Conservation (phyloP, 768 basidiomycete species). For the Multifurca ochricompacta region DNA sequence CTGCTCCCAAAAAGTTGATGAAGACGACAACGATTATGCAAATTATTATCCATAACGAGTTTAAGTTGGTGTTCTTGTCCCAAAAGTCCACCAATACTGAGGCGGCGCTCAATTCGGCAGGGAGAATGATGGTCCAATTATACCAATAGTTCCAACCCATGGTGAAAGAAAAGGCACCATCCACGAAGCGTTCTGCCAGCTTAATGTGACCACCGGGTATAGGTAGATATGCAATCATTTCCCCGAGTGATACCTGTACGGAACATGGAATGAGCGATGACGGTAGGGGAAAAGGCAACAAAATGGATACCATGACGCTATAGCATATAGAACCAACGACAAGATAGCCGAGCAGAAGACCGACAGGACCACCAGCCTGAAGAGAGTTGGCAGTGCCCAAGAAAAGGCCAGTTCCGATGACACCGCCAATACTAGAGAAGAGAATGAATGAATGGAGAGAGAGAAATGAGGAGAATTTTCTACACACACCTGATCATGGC, state of each 20-base stretch:
- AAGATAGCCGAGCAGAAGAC: conserved; percentile 64
- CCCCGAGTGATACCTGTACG: conserved; percentile 52
- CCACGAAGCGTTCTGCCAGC: conserved; percentile 73
- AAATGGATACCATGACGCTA: conserved; percentile 51
- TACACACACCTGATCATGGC: conserved; percentile 77
- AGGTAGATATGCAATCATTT: conserved; percentile 73
- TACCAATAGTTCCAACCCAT: conserved; percentile 49
- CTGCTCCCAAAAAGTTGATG: conserved; percentile 20
- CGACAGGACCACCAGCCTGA: conserved; percentile 60
- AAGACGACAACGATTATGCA: conserved; percentile 41
- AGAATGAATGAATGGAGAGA: conserved; percentile 1
- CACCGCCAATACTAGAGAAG: conserved; percentile 30
- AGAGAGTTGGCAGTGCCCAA: conserved; percentile 43
- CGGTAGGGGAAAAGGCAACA: not conserved
- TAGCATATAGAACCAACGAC: conserved; percentile 61
- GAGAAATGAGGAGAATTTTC: conserved; percentile 1
- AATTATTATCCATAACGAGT: conserved; percentile 46
- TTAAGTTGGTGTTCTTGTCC: conserved; percentile 26
- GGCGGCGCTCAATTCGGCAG: conserved; percentile 29
- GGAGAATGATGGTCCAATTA: conserved; percentile 10
- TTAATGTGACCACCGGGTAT: conserved; percentile 76
- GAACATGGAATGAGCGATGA: not conserved
- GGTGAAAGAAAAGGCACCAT: conserved; percentile 55
- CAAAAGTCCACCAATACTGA: conserved; percentile 46
- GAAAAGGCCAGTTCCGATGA: conserved; percentile 34